A percentile compares a stretch with the other conserved stretches of the same genome.
These are phyloP conservation scores for Aspergillus quadricinctus DNA, from an alignment of 2,329 filamentous ascomycete genomes.

Conservation along the genomic window DNA sequence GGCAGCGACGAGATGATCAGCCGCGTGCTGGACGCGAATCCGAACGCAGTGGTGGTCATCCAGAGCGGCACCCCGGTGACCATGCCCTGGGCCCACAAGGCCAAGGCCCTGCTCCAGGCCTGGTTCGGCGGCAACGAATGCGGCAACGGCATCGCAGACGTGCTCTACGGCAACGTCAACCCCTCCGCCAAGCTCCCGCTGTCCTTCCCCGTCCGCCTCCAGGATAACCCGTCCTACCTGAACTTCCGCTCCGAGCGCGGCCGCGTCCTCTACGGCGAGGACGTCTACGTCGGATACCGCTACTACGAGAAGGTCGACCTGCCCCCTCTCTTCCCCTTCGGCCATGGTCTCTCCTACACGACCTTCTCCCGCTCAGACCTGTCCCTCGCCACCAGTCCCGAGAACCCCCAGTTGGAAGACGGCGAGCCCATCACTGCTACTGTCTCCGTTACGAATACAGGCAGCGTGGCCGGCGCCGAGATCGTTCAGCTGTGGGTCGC, in stretches of 20 bases:
- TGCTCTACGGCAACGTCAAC: slow-evolving; percentile 69
- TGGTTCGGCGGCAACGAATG: slow-evolving; percentile 89
- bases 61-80: slow-evolving; percentile 69
- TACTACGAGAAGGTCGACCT: slow-evolving; percentile 71
- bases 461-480: slow-evolving; percentile 49
- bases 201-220: slow-evolving; percentile 62
- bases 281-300: slow-evolving; percentile 75
- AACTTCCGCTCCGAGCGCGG: slow-evolving; percentile 70
- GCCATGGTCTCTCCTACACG: slow-evolving; percentile 75
- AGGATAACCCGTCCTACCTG: slow-evolving; percentile 71
- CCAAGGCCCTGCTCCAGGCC: slow-evolving; percentile 63
- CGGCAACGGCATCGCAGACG: slow-evolving; percentile 73
- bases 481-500: slow-evolving; percentile 54
- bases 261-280: slow-evolving; percentile 71
- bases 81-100: slow-evolving; percentile 45
- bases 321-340: slow-evolving; percentile 69
- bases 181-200: slow-evolving; percentile 72
- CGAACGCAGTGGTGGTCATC: slow-evolving; percentile 67
- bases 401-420: slow-evolving; percentile 36
- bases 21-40: slow-evolving; percentile 62
- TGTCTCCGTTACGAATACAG: slow-evolving; percentile 50
- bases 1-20: slow-evolving; percentile 57
- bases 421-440: slow-evolving; percentile 46
- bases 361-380: slow-evolving; percentile 57
- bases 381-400: slow-evolving; percentile 20